phyloP scores from a whole-genome alignment of 2,329 filamentous ascomycete genomes.

The Pyricularia grisea region DNA sequence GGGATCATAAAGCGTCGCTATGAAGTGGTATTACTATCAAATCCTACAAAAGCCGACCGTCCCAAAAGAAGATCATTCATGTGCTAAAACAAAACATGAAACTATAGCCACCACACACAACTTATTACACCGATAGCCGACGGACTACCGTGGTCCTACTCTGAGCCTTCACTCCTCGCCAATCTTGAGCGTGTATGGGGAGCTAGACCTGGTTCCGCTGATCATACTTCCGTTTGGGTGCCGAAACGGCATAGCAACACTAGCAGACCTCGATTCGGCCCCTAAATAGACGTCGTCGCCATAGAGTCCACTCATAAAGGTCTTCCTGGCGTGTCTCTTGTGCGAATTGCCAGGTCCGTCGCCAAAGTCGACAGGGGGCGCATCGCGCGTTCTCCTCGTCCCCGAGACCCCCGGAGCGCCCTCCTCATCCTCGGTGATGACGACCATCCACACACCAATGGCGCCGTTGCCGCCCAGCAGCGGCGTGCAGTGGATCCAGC shows the following conservation, averaged over 20 bases:
- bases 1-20: neutral
- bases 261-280: neutral
- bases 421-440: constrained; percentile 58
- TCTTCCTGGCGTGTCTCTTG: neutral
- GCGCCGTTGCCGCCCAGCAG: constrained; percentile 55
- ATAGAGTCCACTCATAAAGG: neutral
- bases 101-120: neutral
- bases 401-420: constrained; percentile 6
- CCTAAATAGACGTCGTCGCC: neutral
- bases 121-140: neutral
- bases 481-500: constrained; percentile 74
- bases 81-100: neutral
- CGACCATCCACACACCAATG: constrained; percentile 71
- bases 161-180: neutral
- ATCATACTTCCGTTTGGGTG: neutral
- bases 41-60: neutral
- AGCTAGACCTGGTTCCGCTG: constrained; percentile 1
- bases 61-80: neutral
- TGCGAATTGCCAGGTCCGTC: neutral
- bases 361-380: constrained; percentile 2
- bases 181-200: constrained; percentile 5
- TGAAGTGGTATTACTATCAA: neutral
- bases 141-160: neutral
- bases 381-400: neutral
- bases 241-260: neutral